phyloP scores from a whole-genome alignment of 129 eudicot species.

The Tagetes patula region DNA sequence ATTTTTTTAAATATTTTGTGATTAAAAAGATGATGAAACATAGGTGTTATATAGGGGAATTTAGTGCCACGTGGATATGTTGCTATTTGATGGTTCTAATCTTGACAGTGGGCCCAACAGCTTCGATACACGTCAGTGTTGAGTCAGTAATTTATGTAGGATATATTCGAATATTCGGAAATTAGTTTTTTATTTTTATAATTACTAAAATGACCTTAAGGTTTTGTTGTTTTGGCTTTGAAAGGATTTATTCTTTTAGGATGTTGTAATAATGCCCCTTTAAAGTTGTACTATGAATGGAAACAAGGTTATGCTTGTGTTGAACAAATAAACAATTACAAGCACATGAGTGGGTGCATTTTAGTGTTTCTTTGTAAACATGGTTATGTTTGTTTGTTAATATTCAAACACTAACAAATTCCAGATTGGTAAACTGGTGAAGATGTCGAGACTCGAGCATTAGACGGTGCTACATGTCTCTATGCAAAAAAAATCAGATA shows the following conservation, averaged over 20 bases:
- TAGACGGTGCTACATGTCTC: background rate
- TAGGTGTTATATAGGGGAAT: constrained; percentile 27
- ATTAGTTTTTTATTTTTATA: background rate
- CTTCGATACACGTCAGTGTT: constrained; percentile 69
- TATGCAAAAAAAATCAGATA: background rate
- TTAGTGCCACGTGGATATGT: constrained; percentile 34
- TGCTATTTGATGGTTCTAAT: constrained; percentile 27
- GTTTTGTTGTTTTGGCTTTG: background rate
- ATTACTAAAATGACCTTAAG: constrained; percentile 4
- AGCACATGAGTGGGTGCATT: background rate
- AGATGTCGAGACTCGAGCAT: background rate
- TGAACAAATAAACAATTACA: background rate
- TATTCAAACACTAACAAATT: background rate
- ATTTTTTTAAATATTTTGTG: background rate
- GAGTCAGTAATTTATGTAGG: constrained; percentile 39
- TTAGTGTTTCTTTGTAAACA: background rate
- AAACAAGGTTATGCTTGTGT: too few species aligned
- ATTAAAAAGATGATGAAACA: constrained; percentile 22
- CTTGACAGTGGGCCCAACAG: constrained; percentile 39
- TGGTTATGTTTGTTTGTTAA: background rate
- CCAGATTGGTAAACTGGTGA: background rate
- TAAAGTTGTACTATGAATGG: too few species aligned
- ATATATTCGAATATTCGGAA: constrained; percentile 71
- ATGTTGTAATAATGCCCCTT: background rate
- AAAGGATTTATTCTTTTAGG: background rate